Conservation (phyloP, 345 rosid species). For the Clarkia xantiana region DNA sequence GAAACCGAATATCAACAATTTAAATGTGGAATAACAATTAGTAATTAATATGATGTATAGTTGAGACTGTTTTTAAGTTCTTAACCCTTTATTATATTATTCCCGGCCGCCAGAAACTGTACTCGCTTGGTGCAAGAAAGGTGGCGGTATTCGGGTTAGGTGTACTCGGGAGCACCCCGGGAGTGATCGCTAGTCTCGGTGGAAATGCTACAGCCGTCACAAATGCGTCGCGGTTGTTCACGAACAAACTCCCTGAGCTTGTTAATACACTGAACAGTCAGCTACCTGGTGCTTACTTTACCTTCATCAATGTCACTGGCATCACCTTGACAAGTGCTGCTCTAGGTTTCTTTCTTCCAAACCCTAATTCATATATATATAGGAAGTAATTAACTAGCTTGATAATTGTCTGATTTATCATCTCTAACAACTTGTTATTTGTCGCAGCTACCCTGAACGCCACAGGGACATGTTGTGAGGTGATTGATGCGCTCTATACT, state of each 20-base stretch:
- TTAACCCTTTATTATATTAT: too few relatives aligned
- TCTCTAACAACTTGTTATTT: too few relatives aligned
- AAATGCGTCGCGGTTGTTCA: slow-evolving; percentile 11
- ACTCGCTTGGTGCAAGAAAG: slow-evolving; percentile 24
- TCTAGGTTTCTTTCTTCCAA: too few relatives aligned
- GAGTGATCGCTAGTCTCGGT: slow-evolving; percentile 8
- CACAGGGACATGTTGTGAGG: not conserved
- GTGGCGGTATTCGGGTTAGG: slow-evolving; percentile 25
- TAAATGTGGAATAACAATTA: too few relatives aligned
- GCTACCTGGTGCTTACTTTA: slow-evolving; percentile 16
- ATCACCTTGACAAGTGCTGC: not conserved
- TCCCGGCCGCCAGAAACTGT: slow-evolving; percentile 16
- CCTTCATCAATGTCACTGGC: slow-evolving; percentile 12
- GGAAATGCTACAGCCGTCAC: slow-evolving; percentile 5
- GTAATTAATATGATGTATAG: too few relatives aligned
- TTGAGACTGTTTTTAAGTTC: too few relatives aligned
- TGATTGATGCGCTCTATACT: not conserved
- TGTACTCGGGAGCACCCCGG: slow-evolving; percentile 15
- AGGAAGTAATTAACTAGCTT: too few relatives aligned
- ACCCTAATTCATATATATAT: too few relatives aligned
- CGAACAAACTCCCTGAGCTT: slow-evolving; percentile 8
- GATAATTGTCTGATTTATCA: too few relatives aligned
- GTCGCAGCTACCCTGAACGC: not conserved
- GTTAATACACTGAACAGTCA: slow-evolving; percentile 13
- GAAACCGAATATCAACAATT: too few relatives aligned